These are phyloP conservation scores for Blastocystis hominis DNA, from an alignment of 352 stramenopile species.

Conservation along the genomic window DNA sequence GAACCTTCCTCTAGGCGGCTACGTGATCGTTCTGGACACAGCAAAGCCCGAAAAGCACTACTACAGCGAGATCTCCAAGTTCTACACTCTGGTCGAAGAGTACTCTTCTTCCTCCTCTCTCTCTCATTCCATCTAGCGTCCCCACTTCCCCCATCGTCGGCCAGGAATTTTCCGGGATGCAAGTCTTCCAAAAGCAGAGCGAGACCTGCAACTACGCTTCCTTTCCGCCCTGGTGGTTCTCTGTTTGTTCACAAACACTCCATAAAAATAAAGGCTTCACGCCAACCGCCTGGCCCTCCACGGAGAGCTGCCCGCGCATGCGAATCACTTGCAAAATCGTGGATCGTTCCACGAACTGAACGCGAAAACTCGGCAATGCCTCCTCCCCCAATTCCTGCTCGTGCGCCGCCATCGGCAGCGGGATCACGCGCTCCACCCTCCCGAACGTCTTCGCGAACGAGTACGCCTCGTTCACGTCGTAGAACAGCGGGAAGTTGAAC, in stretches of 20 bases:
- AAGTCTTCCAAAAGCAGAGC: neutral
- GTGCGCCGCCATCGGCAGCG: neutral
- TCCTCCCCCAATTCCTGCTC: neutral
- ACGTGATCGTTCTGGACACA: slow-evolving; percentile 49
- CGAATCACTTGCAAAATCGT: slow-evolving; percentile 11
- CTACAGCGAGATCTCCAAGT: slow-evolving; percentile 6
- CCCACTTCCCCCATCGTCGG: neutral
- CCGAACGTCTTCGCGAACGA: slow-evolving; percentile 31
- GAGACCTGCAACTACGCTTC: neutral
- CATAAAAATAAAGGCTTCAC: slow-evolving; percentile 34
- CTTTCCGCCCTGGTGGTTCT: slow-evolving; percentile 5
- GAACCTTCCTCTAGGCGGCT: neutral
- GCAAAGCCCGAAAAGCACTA: neutral
- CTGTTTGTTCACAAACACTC: slow-evolving; percentile 37
- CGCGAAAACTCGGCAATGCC: neutral
- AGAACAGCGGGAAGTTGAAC: neutral
- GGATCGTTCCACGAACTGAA: slow-evolving; percentile 27
- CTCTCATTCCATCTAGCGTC: neutral
- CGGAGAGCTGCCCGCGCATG: neutral
- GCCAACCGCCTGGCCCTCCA: neutral
- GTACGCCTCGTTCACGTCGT: slow-evolving; percentile 26
- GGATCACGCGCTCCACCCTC: slow-evolving; percentile 11
- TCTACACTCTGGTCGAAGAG: slow-evolving; percentile 24
- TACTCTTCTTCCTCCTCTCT: neutral
- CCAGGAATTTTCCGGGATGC: slow-evolving; percentile 29